phyloP scores from a whole-genome alignment of 345 rosid genomes.

The Microthlaspi erraticum region DNA sequence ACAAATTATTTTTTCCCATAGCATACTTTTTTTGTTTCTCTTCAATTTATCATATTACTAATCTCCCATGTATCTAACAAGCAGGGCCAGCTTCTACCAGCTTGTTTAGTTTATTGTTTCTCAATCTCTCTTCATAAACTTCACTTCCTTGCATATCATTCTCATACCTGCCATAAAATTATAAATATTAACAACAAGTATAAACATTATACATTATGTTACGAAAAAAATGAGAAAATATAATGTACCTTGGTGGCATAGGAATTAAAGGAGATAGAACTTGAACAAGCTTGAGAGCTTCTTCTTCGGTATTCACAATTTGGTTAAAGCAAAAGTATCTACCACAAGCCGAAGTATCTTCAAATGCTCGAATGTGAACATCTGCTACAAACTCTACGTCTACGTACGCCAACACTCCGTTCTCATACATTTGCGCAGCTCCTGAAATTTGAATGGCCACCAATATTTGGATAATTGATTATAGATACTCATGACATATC shows the following conservation, averaged over 20 bases:
- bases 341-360: constrained; percentile 69
- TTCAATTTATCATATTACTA: background rate
- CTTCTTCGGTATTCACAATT: constrained; percentile 63
- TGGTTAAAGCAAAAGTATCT: constrained; percentile 84
- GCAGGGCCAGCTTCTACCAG: constrained; percentile 69
- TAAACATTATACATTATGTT: background rate
- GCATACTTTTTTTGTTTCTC: background rate
- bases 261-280: constrained; percentile 69
- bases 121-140: constrained; percentile 64
- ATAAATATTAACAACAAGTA: background rate
- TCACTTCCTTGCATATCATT: constrained; percentile 61
- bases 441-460: constrained; percentile 50
- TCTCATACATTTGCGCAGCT: constrained; percentile 81
- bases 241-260: constrained; percentile 62
- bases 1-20: background rate
- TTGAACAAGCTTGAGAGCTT: constrained; percentile 63
- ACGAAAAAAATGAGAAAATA: background rate
- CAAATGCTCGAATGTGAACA: constrained; percentile 71
- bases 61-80: constrained; percentile 27
- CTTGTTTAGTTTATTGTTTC: constrained; percentile 65
- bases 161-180: constrained; percentile 46
- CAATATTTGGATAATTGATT: background rate
- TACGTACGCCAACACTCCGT: constrained; percentile 73
- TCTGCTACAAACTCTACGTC: constrained; percentile 66
- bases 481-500: too few species aligned